Evolutionary conservation across 208 protist genomes (phyloP).

Genomic region (Vickermania ingenoplastis): DNA sequence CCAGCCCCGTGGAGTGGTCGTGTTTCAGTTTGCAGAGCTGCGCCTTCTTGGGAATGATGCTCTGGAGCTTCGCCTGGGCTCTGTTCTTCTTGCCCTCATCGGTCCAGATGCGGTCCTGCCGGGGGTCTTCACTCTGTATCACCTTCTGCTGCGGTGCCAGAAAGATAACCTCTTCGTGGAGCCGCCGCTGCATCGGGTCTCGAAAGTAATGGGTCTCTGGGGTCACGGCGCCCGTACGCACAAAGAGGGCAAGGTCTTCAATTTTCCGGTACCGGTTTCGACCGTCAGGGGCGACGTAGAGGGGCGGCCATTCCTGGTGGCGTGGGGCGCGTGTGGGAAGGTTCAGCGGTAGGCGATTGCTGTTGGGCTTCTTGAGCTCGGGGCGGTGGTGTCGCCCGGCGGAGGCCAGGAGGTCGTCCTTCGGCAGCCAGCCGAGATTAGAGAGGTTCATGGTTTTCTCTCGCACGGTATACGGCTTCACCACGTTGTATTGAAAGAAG

Average conservation of each 20-base stretch:
- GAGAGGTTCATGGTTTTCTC: neutral
- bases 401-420: neutral
- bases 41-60: constrained; percentile 6
- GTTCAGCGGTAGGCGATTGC: neutral
- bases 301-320: neutral
- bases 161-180: constrained; percentile 4
- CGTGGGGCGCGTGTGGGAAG: neutral
- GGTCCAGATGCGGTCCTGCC: neutral
- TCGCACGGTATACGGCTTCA: neutral
- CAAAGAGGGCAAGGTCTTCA: constrained; percentile 19
- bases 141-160: constrained; percentile 3
- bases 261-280: constrained; percentile 15
- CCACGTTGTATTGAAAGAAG: neutral
- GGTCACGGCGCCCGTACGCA: constrained; percentile 3
- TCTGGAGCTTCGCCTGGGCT: neutral
- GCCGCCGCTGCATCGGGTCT: constrained; percentile 23
- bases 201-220: constrained; percentile 18
- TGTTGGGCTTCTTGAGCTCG: neutral
- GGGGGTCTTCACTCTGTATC: constrained; percentile 15
- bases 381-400: neutral
- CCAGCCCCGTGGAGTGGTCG: constrained; percentile 15
- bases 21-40: constrained; percentile 11
- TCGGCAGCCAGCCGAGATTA: neutral
- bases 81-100: constrained; percentile 11
- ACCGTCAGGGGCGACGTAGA: neutral